Evolutionary conservation across 2,329 filamentous ascomycete genomes (phyloP), one percentile per base, ranked within the genome.

Genomic region (Cladosporium velox): DNA sequence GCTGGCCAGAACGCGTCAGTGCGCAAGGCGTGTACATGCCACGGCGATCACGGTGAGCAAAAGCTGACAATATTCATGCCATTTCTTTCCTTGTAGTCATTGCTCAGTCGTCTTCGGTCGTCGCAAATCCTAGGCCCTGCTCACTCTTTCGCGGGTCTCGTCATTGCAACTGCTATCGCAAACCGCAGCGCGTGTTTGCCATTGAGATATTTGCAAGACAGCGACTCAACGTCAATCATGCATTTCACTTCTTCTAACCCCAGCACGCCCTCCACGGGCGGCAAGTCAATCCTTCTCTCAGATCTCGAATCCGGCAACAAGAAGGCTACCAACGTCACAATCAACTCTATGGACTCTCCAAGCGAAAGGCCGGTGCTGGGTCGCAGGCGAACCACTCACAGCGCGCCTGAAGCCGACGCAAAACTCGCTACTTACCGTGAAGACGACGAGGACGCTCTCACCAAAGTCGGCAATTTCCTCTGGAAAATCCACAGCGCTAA

Each of bases 391-490:
- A 72, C 70, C 14, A 67, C 68, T 14, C 66, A 67, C 34, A 67
- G 55, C 38, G 62, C 66, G 10, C 60, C 67, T 14, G 67, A 59
- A 14, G 68, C 68, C 44, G 66, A 65, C 24, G 66, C 67, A 5
- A 47, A 54, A 15, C n/a, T 26, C 14, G 21, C 57, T 12, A 18
- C 35, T n/a, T 15, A 28, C n/a, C 15, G 47, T 34, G 32, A 55
- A 41, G 84, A 87, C 1, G 84, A 87, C 1, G 86, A 86, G 21
- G 76, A 85, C 35, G 81, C 82, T 35, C 78, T 91, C 69, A 91
- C 88, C 71, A 85, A 85, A 67, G 86, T 91, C 82, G 89, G 89
- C 54, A 83, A 83, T 67, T 73, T 91, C 41, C 90, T 91, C 78
- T 82, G 84, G 72, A 89, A 85, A 75, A 83, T 91, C 68, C 79